A percentile compares a stretch with the other conserved stretches of the same genome.
Evolutionary conservation across 345 rosid species (phyloP).

Genomic region (Euphorbia lathyris): DNA sequence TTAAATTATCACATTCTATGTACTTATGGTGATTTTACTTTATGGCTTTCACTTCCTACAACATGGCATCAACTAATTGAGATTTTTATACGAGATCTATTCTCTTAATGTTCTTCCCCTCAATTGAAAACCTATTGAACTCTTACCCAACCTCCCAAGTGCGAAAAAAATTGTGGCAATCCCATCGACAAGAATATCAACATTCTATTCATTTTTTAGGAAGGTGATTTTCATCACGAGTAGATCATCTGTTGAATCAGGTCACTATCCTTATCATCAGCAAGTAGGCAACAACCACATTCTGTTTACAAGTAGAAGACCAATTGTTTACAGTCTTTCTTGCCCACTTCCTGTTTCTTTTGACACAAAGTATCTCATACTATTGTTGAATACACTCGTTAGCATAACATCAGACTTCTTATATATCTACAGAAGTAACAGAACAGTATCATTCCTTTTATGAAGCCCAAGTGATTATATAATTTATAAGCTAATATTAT

Average conservation of each 20-base stretch:
- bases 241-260: neutral
- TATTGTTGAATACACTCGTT: neutral
- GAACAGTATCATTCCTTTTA: neutral
- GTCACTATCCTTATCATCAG: neutral
- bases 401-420: neutral
- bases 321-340: neutral
- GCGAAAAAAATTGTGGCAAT: no score
- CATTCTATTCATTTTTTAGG: neutral
- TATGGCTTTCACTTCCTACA: neutral
- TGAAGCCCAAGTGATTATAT: neutral
- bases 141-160: no score
- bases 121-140: neutral
- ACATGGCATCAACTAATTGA: neutral
- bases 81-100: neutral
- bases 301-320: neutral
- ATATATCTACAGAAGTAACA: neutral
- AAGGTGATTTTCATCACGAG: neutral
- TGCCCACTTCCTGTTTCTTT: neutral
- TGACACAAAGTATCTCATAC: neutral
- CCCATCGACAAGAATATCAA: neutral
- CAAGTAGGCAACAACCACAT: neutral
- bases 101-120: neutral
- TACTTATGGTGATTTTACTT: neutral
- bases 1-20: neutral
- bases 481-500: neutral